Base-by-base conservation (phyloP, 106 monocot genomes). In the Amphibolis antarctica region DNA sequence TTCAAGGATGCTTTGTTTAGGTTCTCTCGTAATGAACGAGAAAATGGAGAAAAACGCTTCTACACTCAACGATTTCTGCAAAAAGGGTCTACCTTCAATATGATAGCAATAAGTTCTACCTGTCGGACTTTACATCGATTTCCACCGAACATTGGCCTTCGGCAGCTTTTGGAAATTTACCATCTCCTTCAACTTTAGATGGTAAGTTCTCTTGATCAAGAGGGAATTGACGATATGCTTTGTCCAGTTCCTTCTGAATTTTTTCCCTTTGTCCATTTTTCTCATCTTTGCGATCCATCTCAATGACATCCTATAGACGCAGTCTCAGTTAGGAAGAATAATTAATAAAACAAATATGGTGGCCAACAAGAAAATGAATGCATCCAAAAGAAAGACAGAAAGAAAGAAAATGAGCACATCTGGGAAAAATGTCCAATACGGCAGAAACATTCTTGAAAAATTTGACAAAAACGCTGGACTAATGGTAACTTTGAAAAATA, bases 261-360 rank as follows among this genome's bases (percentile, higher is more conserved):
- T 69, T 72, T 28, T 83, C 86, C 77, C 86, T 73, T 44, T 65
- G 77, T 14, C 82, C 86, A 26, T 62, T 76, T 21, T 75, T 55
- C 36, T 89, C 81, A 70, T 89, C 86, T 53, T 80, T 65, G 42
- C 45, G 62, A 59, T 96, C 89, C 89, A 86, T 84, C 27, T 96
- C 84, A 21, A 89, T 83, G 13, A 94, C 42, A 66, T 77, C 83
- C 89, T 92, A 73, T 0, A 7, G n/a, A 7, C 36, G 7, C 9
- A 28, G 24, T 48, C 15, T 9, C 28, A 55, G 20, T 10, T 26
- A n/a, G 12, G 55, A 11, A 55, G n/a, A 4, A 47, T 14, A n/a
- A n/a, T n/a, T n/a, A n/a, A n/a, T n/a, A 22, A 12, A 22, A 14
- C 26, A 27, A 3, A 64, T 28, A 15, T 11, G 29, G 29, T 14